Base-by-base conservation (phyloP, 805 yeast species). In the Maudiozyma serrabonitensis region DNA sequence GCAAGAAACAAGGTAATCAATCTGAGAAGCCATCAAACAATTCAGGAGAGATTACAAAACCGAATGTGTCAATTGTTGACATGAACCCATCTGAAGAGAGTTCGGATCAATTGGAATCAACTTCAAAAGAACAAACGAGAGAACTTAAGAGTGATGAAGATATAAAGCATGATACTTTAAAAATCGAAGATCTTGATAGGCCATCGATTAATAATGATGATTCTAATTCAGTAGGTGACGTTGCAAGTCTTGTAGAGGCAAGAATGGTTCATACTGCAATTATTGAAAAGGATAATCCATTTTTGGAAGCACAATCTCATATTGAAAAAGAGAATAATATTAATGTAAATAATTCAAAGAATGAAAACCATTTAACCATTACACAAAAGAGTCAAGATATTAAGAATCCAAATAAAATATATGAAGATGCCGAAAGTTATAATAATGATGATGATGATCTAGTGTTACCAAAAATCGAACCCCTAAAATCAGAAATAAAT, bases 241-340 rank as follows among this genome's bases (percentile, higher is more conserved):
- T 39, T 7, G 23, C 40, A 15, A 35, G 41, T 40, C 16, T 44
- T 7, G 35, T 41, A 19, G 51, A 49, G 42, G 42, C 46, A n/a
- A 15, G 51, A 13, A 48, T 62, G 58, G 52, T 62, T 11, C 65
- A 57, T 46, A 61, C 66, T 3, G 57, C 54, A 25, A 57, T 62
- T 13, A 53, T 55, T 5, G 58, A 61, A 42, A 57, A 58, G 34
- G 67, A 62, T 46, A 63, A 63, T 49, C 66, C 67, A 23, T 63
- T 63, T 46, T 43, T 61, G 23, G 58, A 54, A 7, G 48, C 49
- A 28, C 39, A 45, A 31, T 16, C 6, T 25, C 37, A 43, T n/a
- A 21, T 11, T 16, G 40, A 50, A 31, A 40, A 35, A 18, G 37
- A 28, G 6, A 21, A 13, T 31, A 35, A n/a, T 11, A 15, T 35